Conservation (phyloP, 176 grass and related monocot species). For the Themeda triandra region DNA sequence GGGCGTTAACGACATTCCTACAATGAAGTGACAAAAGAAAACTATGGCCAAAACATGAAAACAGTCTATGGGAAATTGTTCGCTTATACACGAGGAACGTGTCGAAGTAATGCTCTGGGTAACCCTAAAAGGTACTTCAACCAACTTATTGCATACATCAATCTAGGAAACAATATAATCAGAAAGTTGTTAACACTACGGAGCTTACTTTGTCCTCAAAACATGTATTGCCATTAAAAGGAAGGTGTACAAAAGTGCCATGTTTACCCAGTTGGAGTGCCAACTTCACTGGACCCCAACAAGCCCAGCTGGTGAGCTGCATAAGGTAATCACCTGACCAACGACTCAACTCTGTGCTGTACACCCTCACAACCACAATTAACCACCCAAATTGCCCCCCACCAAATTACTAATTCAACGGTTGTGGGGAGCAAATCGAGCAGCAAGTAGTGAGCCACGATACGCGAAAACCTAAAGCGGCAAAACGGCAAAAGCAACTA, state of each 20-base stretch:
- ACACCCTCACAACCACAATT: neutral
- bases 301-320: neutral
- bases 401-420: neutral
- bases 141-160: neutral
- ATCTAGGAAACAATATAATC: neutral
- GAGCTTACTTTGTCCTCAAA: neutral
- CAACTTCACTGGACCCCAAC: neutral
- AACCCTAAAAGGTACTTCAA: neutral
- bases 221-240: neutral
- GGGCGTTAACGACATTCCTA: neutral
- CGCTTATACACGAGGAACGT: neutral
- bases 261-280: neutral
- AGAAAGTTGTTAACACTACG: neutral
- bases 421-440: neutral
- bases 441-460: neutral
- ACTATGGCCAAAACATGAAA: neutral
- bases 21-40: neutral
- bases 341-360: neutral
- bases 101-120: neutral
- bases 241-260: neutral
- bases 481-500: neutral
- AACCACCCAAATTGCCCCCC: neutral
- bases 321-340: neutral
- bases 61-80: neutral
- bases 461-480: neutral